Evolutionary conservation across 768 basidiomycete species (phyloP).

Genomic region (Trametes gibbosa): DNA sequence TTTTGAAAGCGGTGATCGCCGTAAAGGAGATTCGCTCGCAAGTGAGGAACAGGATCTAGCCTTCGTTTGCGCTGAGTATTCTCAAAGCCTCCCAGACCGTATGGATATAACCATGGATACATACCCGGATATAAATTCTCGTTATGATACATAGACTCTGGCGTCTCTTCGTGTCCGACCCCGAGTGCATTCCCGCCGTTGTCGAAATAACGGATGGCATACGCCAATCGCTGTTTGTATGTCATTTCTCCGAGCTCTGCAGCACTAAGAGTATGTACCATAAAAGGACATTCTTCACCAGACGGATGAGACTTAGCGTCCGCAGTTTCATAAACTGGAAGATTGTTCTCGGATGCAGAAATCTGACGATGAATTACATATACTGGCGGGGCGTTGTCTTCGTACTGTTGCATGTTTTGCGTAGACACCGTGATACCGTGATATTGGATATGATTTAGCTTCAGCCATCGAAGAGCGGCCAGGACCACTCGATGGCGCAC

Average conservation of each 20-base stretch:
- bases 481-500: not conserved
- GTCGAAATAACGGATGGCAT: not conserved
- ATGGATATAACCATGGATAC: not conserved
- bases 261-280: not conserved
- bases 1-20: constrained; percentile 41
- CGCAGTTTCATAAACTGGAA: not conserved
- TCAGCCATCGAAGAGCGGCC: not conserved
- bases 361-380: not conserved
- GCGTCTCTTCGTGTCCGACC: not conserved
- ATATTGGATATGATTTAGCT: not conserved
- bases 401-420: not conserved
- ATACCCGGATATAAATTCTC: not conserved
- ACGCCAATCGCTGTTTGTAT: not conserved
- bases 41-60: constrained; percentile 18
- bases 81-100: constrained; percentile 27
- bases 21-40: constrained; percentile 35
- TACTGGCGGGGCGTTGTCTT: not conserved
- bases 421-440: not conserved
- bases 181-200: not conserved
- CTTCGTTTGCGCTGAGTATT: not conserved
- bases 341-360: not conserved
- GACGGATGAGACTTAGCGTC: not conserved
- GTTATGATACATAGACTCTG: not conserved
- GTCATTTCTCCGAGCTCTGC: not conserved
- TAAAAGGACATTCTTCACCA: not conserved